Conservation (phyloP, 805 yeast genomes). For the Wickerhamomyces silvicola region DNA sequence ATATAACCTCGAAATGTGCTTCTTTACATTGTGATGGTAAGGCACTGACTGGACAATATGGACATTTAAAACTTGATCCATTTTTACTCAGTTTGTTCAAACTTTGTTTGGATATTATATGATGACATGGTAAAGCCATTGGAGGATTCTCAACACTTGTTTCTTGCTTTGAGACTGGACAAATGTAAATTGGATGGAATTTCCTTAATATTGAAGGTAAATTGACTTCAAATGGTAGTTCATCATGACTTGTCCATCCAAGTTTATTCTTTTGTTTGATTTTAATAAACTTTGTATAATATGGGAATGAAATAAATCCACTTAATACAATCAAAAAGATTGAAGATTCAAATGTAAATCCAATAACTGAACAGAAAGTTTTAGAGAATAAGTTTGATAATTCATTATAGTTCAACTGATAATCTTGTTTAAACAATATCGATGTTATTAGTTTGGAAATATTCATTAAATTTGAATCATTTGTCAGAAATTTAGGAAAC, state of each 20-base stretch:
- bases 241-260: conserved; percentile 52
- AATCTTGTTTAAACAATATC: conserved; percentile 17
- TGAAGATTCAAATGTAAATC: conserved; percentile 48
- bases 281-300: conserved; percentile 41
- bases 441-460: conserved; percentile 41
- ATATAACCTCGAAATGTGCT: conserved; percentile 31
- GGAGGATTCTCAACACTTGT: conserved; percentile 54
- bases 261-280: conserved; percentile 32
- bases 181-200: conserved; percentile 62
- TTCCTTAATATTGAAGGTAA: conserved; percentile 43
- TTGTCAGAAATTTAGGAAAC: conserved; percentile 34
- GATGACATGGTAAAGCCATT: conserved; percentile 56
- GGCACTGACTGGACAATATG: conserved; percentile 58
- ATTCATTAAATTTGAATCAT: conserved; percentile 26
- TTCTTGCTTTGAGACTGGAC: conserved; percentile 67
- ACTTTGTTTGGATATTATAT: conserved; percentile 51
- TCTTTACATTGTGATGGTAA: conserved; percentile 34
- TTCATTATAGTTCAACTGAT: conserved; percentile 23
- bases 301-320: conserved; percentile 49
- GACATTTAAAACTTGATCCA: conserved; percentile 55
- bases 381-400: conserved; percentile 33
- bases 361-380: conserved; percentile 43
- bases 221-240: conserved; percentile 55
- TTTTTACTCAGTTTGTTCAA: conserved; percentile 38
- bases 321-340: conserved; percentile 43